These are phyloP conservation scores for Pestalotiopsis sp. DNA, from an alignment of 2,329 filamentous ascomycete genomes.

Conservation along the genomic window DNA sequence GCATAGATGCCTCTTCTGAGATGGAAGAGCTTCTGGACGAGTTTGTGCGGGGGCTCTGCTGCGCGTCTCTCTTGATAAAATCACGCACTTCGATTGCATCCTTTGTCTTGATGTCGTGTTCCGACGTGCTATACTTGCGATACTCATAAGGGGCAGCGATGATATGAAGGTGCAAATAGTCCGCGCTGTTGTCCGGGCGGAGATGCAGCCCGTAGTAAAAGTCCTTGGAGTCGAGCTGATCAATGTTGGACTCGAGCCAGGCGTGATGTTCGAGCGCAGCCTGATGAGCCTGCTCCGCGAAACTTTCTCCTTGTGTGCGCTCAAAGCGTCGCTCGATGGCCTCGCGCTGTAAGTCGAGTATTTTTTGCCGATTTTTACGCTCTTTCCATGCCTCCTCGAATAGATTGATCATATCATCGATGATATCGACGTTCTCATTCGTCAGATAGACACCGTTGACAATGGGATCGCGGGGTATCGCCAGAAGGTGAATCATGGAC, in stretches of 20 bases:
- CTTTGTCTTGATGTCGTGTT: constrained; percentile 11
- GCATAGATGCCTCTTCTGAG: not conserved
- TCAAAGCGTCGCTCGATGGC: constrained; percentile 3
- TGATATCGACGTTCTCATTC: not conserved
- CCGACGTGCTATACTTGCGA: constrained; percentile 10
- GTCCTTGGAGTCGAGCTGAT: not conserved
- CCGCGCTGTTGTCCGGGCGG: constrained; percentile 4
- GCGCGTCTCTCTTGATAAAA: constrained; percentile 1
- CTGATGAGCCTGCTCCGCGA: not conserved
- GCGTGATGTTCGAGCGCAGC: constrained; percentile 1
- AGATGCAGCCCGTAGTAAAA: constrained; percentile 10
- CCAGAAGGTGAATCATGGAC: constrained; percentile 12
- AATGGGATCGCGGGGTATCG: not conserved
- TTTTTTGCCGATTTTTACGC: not conserved
- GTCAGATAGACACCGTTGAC: constrained; percentile 4
- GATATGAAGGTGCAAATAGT: constrained; percentile 12
- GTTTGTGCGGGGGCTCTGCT: not conserved
- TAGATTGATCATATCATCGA: constrained; percentile 8
- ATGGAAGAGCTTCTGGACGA: not conserved
- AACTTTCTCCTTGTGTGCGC: not conserved
- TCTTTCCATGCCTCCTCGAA: constrained; percentile 1
- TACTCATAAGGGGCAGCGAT: constrained; percentile 7
- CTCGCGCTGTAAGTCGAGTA: not conserved
- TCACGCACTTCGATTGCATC: constrained; percentile 10
- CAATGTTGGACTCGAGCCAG: not conserved